Evolutionary conservation across 768 basidiomycete genomes (phyloP), one percentile per base, ranked within the genome.

Genomic region (Boletus sp.): DNA sequence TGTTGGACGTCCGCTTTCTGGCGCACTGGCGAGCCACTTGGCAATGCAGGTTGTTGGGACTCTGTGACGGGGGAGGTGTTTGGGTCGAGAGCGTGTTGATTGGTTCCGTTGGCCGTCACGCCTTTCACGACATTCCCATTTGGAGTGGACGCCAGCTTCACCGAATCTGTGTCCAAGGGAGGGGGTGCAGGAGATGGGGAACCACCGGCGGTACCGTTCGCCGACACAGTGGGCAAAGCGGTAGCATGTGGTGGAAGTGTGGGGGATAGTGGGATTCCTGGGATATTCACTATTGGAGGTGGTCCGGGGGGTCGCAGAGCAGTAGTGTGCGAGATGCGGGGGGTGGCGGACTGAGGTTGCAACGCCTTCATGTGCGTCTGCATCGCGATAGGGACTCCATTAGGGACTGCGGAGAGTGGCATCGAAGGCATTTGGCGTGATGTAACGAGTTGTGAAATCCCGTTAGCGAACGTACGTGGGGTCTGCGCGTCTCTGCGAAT

Each of bases 321-420:
- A 15, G 61, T 25, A 78, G 81, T 68, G 81, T 81, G 29, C 74
- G 79, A 52, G 78, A 84, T 77, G 40, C 83, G 84, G 2, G 83
- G 79, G 2, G 80, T 69, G 0, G 72, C 67, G 19, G 71, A 69
- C 14, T 84, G 79, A 0, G 82, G 70, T 5, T 72, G 82, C 73
- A 87, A 78, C 64, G 82, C 80, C 74, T 85, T 85, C 64, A 83
- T 68, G 49, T 82, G 82, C 13, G 83, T 77, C 44, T 79, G 78
- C 62, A 84, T 75, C 1, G 85, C 75, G n/a, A 87, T 75, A 0
- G 84, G 79, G 0, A 80, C 76, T 7, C 78, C 83, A 54, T 74
- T 77, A 11, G 72, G 63, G 30, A 72, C 59, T 19, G 67, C 37
- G 7, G 64, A 60, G 14, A 69, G 61, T 4, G 72, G 54, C 3